phyloP scores from a whole-genome alignment of 2,329 filamentous ascomycete genomes.

The Clonostachys rosea region DNA sequence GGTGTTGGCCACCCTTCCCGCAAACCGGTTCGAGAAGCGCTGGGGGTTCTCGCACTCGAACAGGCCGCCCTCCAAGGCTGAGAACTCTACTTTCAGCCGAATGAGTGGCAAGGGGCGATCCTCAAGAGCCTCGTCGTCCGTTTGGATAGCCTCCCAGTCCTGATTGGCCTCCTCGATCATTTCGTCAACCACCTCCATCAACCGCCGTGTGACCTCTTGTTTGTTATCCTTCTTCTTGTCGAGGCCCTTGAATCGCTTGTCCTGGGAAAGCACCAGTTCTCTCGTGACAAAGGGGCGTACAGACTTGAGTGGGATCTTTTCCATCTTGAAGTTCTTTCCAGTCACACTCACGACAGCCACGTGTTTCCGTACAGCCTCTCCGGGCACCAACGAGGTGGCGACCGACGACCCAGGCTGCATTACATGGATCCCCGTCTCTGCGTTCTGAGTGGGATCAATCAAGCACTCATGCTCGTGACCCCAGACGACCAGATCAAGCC shows the following conservation, averaged over 20 bases:
- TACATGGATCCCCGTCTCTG: slow-evolving; percentile 87
- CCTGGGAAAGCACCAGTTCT: slow-evolving; percentile 73
- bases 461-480: slow-evolving; percentile 96
- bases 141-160: slow-evolving; percentile 78
- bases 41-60: slow-evolving; percentile 95
- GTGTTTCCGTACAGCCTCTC: slow-evolving; percentile 88
- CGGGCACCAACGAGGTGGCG: slow-evolving; percentile 84
- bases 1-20: slow-evolving; percentile 85
- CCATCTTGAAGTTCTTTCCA: slow-evolving; percentile 73
- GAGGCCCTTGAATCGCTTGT: slow-evolving; percentile 71
- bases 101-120: slow-evolving; percentile 75
- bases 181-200: slow-evolving; percentile 76
- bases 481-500: slow-evolving; percentile 90
- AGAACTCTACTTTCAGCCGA: slow-evolving; percentile 86
- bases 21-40: slow-evolving; percentile 89
- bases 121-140: slow-evolving; percentile 53
- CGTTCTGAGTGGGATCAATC: slow-evolving; percentile 78
- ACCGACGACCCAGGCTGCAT: slow-evolving; percentile 98
- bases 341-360: slow-evolving; percentile 82
- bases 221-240: slow-evolving; percentile 81
- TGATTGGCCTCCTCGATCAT: slow-evolving; percentile 81
- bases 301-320: slow-evolving; percentile 78
- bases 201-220: slow-evolving; percentile 69
- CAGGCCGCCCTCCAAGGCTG: slow-evolving; percentile 74
- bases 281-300: slow-evolving; percentile 87